Conservation (phyloP, 2,329 filamentous ascomycete genomes). For the Ceratocystiopsis sp. region DNA sequence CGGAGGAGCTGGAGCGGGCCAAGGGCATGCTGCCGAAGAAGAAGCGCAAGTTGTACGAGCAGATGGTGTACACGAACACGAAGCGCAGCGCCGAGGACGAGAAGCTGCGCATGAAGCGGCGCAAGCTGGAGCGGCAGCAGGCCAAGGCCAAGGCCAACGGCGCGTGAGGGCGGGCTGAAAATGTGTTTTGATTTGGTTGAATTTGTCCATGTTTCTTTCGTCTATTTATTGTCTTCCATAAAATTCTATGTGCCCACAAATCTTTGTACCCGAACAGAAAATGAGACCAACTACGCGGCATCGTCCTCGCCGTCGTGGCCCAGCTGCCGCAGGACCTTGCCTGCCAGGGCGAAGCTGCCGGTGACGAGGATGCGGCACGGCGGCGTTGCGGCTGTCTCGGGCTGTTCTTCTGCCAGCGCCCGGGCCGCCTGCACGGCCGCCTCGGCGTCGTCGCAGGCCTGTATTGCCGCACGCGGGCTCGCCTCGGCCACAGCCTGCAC, state of each 20-base stretch:
- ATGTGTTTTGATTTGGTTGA: not conserved
- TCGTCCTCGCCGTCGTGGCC: slow-evolving; percentile 1
- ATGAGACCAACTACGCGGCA: too few species aligned
- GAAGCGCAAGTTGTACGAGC: slow-evolving; percentile 93
- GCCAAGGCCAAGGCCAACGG: slow-evolving; percentile 20
- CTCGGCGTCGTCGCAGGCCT: slow-evolving; percentile 34
- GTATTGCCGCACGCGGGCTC: slow-evolving; percentile 7
- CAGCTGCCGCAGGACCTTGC: slow-evolving; percentile 18
- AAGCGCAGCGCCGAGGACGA: slow-evolving; percentile 84
- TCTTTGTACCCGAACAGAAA: too few species aligned
- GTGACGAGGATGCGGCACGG: slow-evolving; percentile 27
- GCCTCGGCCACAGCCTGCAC: not conserved
- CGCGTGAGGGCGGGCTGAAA: slow-evolving; percentile 6
- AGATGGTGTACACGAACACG: slow-evolving; percentile 92
- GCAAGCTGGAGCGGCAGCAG: slow-evolving; percentile 62
- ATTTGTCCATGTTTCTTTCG: not conserved
- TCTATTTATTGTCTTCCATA: not conserved
- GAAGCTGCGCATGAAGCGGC: slow-evolving; percentile 73
- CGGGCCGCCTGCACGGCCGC: slow-evolving; percentile 34
- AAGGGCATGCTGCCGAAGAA: slow-evolving; percentile 98
- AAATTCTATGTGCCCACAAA: too few species aligned
- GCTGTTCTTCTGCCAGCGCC: slow-evolving; percentile 12
- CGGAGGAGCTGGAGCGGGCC: slow-evolving; percentile 76
- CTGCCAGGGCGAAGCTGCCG: slow-evolving; percentile 30
- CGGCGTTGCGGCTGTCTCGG: slow-evolving; percentile 8